phyloP scores from a whole-genome alignment of 345 rosid species.

The Corchorus capsularis region DNA sequence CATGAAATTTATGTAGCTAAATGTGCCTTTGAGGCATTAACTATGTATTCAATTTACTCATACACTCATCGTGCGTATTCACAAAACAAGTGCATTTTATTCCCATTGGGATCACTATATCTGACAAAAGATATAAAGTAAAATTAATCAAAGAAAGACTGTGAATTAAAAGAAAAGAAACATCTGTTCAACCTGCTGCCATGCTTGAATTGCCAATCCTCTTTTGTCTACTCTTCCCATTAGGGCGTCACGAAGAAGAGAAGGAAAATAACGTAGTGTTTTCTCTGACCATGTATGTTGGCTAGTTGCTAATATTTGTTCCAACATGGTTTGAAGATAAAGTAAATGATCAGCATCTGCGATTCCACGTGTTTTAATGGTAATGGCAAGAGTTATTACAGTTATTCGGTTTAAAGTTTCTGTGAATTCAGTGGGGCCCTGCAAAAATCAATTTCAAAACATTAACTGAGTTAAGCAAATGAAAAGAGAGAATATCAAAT shows the following conservation, averaged over 20 bases:
- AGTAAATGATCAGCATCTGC: conserved; percentile 95
- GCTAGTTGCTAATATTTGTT: conserved; percentile 85
- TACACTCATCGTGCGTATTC: neutral
- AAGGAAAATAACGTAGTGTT: conserved; percentile 79
- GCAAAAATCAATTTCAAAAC: conserved; percentile 28
- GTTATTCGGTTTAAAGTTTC: conserved; percentile 92
- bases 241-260: conserved; percentile 77
- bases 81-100: neutral
- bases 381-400: conserved; percentile 85
- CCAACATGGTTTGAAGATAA: conserved; percentile 87
- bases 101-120: neutral
- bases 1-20: neutral
- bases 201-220: conserved; percentile 68
- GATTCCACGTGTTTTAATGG: conserved; percentile 94
- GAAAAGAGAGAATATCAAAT: conserved; percentile 18
- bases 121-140: conserved; percentile 5
- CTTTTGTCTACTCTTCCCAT: conserved; percentile 66
- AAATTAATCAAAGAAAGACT: neutral
- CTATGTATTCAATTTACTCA: conserved; percentile 5
- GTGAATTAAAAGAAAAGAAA: neutral
- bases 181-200: conserved; percentile 70
- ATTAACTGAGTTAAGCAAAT: conserved; percentile 22
- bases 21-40: neutral
- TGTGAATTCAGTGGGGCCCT: conserved; percentile 98
- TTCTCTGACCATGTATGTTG: conserved; percentile 97